Base-by-base conservation (phyloP, 1,284 basidiomycete species). In the Trichosporon ovoides region DNA sequence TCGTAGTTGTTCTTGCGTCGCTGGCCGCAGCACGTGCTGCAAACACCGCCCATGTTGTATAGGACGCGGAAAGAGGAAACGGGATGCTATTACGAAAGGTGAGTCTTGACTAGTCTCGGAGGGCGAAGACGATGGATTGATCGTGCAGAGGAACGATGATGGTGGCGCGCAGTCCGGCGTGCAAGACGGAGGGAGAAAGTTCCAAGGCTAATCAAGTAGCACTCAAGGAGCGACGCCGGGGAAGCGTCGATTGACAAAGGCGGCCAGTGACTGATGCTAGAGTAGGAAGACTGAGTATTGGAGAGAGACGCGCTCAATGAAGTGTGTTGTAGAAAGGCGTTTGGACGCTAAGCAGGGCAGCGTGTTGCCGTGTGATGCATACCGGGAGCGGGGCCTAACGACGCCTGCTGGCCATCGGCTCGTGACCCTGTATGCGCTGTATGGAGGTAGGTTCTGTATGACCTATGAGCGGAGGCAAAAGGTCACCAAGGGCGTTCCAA, bases 1-100 rank as follows among this genome's bases (percentile, higher is more conserved):
- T 98, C 95, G 73, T 93, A 93, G 59, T 86, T 83, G 79, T 92
- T 76, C 68, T 76, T 77, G 61, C 74, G 68, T 46, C 72, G 66
- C 49, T 72, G 67, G n/a, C 73, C 73, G 52, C 73, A 73, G 66
- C 72, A 75, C 55, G 67, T 70, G 60, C 68, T 70, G 50, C 67
- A 69, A 36, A 67, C 66, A 40, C 66, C 73, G 49, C 73, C 73
- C 73, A 75, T 75, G 22, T 12, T 68, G 52, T 38, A 31, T 5
- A 5, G 9, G 28, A n/a, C 24, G 43, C 16, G 22, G 34, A 14
- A 1, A 28, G 13, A 20, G 9, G 35, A 37, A n/a, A n/a, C n/a
- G n/a, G n/a, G n/a, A n/a, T n/a, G n/a, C n/a, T n/a, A n/a, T n/a
- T n/a, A n/a, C n/a, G n/a, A n/a, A n/a, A n/a, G n/a, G n/a, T n/a